Base-by-base conservation (phyloP, 495 filamentous ascomycete species). In the Penicillium ochrochloron region DNA sequence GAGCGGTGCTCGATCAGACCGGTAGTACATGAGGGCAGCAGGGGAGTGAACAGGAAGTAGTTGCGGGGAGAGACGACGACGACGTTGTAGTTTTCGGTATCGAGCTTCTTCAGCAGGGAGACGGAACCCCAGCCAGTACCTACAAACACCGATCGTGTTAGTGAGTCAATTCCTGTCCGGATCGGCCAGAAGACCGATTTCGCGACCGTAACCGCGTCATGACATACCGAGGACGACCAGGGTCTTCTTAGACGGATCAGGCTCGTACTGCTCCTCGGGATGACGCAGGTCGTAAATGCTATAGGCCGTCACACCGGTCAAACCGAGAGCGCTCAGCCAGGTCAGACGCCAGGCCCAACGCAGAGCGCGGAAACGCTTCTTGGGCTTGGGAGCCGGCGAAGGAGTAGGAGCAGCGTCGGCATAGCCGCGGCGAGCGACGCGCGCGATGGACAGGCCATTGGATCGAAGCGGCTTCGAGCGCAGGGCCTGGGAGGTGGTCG, bases 1-100 rank as follows among this genome's bases (percentile, higher is more conserved):
- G 93, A 97, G 73, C 96, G 92, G 83, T 97, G 96, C 82, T 99
- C 96, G 73, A 99, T 94, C 68, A 91, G 89, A 75, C 96, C 95
- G 57, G 92, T 97, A 27, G 95, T 97, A 80, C 96, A 98, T 74
- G 93, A 97, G 57, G 95, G 95, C 46, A 99, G 86, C 51, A 99
- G 87, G 46, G 95, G 95, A 19, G 96, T 99, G 85, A 98, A 99
- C 62, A 99, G 90, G 89, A 99, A 99, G 86, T 95, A 99, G 80
- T 98, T 98, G 69, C 95, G 92, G 60, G 95, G 95, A 46, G 94
- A 97, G 56, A 85, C 90, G 68, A 99, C 92, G 78, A 97, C 78
- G 74, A 99, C 95, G 80, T 98, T 98, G 85, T 97, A 99, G 85
- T 97, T 96, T 71, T 94, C 89, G 52, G 95, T 97, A 75, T 99